Evolutionary conservation across 257 asterid species (phyloP).

Genomic region (Orobanche coerulescens): DNA sequence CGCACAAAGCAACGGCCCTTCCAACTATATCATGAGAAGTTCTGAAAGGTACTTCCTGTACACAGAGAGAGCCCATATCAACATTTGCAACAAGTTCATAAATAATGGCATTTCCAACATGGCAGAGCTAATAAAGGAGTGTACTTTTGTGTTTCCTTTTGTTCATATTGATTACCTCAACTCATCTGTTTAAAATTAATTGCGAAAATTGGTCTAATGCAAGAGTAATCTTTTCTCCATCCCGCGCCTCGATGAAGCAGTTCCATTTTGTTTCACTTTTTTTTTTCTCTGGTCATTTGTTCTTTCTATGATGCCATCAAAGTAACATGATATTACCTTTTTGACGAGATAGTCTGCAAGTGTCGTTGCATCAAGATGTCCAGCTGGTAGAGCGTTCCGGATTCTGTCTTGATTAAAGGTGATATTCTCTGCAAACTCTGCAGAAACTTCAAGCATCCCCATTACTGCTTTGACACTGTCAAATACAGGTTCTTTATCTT

Average conservation of each 20-base stretch:
- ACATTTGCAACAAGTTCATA: slow-evolving; percentile 12
- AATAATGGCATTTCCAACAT: background rate
- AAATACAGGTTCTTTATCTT: slow-evolving; percentile 94
- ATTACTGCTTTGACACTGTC: slow-evolving; percentile 82
- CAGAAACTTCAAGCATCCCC: slow-evolving; percentile 97
- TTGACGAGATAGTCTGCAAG: slow-evolving; percentile 95
- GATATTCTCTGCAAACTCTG: slow-evolving; percentile 87
- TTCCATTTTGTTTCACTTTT: background rate
- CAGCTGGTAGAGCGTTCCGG: slow-evolving; percentile 76
- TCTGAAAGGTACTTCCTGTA: slow-evolving; percentile 88
- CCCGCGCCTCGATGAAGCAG: background rate
- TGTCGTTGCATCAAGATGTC: slow-evolving; percentile 97
- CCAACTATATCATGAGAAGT: slow-evolving; percentile 94
- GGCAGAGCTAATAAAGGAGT: too few species aligned
- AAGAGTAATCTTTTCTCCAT: background rate
- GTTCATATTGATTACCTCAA: background rate
- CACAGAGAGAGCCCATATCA: background rate
- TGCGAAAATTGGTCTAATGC: background rate
- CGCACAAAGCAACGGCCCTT: slow-evolving; percentile 75
- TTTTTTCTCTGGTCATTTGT: background rate
- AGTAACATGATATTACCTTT: slow-evolving; percentile 42
- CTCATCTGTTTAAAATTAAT: background rate
- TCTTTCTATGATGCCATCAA: background rate
- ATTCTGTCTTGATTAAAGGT: slow-evolving; percentile 64
- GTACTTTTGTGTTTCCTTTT: background rate